Evolutionary conservation across 805 yeast species (phyloP).

Genomic region (Yueomyces sp.): DNA sequence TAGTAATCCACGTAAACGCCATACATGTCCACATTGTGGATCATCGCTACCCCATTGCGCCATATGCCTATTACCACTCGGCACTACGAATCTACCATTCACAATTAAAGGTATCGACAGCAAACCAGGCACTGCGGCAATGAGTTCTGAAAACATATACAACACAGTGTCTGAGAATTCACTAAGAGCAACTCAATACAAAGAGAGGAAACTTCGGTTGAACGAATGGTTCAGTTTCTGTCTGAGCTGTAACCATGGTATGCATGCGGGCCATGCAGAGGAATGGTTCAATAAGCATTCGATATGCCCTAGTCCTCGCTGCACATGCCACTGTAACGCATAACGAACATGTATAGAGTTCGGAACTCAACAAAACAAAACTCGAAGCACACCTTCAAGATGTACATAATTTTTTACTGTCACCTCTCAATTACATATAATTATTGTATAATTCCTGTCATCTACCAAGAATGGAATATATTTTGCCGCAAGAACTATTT

Average conservation of each 20-base stretch:
- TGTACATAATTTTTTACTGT: too few species aligned
- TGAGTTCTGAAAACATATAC: not conserved
- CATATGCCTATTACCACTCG: constrained; percentile 70
- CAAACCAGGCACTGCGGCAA: not conserved
- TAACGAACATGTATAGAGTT: constrained; percentile 8
- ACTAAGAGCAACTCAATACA: not conserved
- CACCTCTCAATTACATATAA: too few species aligned
- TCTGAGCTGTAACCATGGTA: constrained; percentile 80
- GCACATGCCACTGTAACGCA: constrained; percentile 70
- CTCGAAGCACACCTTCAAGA: too few species aligned
- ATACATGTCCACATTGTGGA: constrained; percentile 72
- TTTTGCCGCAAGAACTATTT: too few species aligned
- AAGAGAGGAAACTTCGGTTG: constrained; percentile 24
- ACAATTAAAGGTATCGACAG: constrained; percentile 15
- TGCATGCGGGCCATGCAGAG: constrained; percentile 91
- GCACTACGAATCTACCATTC: constrained; percentile 30
- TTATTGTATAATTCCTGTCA: too few species aligned
- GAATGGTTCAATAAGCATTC: constrained; percentile 87
- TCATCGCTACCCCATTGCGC: constrained; percentile 83
- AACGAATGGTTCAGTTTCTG: constrained; percentile 89
- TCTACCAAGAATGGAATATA: too few species aligned
- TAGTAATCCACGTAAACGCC: constrained; percentile 8
- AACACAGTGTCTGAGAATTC: not conserved
- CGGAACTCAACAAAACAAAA: too few species aligned
- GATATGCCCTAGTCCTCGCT: constrained; percentile 90